phyloP scores from a whole-genome alignment of 2,329 filamentous ascomycete species.

The Fusarium hainanense region DNA sequence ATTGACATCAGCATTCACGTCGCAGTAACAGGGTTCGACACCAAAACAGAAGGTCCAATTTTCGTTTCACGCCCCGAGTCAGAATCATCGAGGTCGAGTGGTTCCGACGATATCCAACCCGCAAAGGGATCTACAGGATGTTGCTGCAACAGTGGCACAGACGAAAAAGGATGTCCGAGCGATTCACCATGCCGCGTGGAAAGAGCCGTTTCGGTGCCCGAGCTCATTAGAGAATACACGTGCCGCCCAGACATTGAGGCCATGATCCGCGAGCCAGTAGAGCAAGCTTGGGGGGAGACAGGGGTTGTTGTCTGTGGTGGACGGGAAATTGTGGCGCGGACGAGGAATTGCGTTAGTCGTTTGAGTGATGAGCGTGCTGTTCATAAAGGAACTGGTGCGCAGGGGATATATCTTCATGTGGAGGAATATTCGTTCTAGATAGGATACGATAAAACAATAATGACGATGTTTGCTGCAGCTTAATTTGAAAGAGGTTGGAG shows the following conservation, averaged over 20 bases:
- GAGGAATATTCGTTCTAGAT: conserved; percentile 68
- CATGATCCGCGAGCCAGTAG: conserved; percentile 65
- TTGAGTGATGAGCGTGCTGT: conserved; percentile 71
- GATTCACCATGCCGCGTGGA: conserved; percentile 24
- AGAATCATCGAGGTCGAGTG: conserved; percentile 26
- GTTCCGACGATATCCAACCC: conserved; percentile 35
- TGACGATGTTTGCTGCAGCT: neutral
- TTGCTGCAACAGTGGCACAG: conserved; percentile 35
- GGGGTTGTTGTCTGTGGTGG: conserved; percentile 70
- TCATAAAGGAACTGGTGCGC: conserved; percentile 72
- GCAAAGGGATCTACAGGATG: conserved; percentile 34
- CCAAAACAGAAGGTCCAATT: conserved; percentile 15
- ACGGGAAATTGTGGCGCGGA: conserved; percentile 62
- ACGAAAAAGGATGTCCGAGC: conserved; percentile 26
- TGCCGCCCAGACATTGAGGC: conserved; percentile 62
- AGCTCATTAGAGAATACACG: conserved; percentile 57
- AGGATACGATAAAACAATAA: neutral
- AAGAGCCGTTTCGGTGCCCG: conserved; percentile 14
- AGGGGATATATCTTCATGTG: conserved; percentile 69
- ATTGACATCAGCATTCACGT: conserved; percentile 65
- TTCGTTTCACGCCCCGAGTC: conserved; percentile 48
- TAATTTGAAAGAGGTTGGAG: neutral
- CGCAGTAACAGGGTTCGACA: conserved; percentile 59
- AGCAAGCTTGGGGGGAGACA: conserved; percentile 70
- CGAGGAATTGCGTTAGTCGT: conserved; percentile 65